phyloP scores from a whole-genome alignment of 164 flowering plant genomes.

The Aristolochia contorta region DNA sequence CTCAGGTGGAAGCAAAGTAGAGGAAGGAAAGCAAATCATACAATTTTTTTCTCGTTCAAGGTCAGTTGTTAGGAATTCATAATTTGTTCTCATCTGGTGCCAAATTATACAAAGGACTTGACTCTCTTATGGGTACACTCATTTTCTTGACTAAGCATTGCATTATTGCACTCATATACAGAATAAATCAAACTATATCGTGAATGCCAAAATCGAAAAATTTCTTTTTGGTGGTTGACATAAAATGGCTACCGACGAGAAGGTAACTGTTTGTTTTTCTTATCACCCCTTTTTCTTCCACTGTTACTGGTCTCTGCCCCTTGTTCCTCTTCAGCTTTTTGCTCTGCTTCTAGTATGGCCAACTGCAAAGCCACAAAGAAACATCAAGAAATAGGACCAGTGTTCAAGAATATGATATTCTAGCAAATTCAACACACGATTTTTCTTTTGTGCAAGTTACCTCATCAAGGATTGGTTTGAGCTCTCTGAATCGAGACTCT shows the following conservation, averaged over 20 bases:
- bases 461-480: constrained; percentile 96
- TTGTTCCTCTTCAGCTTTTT: constrained; percentile 88
- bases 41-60: too few species aligned
- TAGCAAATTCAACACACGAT: not conserved
- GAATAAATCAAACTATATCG: too few species aligned
- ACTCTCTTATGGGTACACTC: not conserved
- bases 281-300: constrained; percentile 60
- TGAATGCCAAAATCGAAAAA: too few species aligned
- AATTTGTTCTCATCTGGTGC: too few species aligned
- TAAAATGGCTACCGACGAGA: constrained; percentile 16
- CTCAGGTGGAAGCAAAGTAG: too few species aligned
- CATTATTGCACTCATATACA: too few species aligned
- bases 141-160: not conserved
- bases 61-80: too few species aligned
- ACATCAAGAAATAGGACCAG: not conserved
- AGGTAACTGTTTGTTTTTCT: constrained; percentile 34
- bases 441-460: constrained; percentile 18
- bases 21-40: too few species aligned
- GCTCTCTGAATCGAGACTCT: constrained; percentile 75
- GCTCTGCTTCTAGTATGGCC: constrained; percentile 82
- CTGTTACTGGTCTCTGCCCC: constrained; percentile 65
- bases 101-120: not conserved
- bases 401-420: not conserved
- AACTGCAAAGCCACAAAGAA: constrained; percentile 34
- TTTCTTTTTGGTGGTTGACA: too few species aligned